phyloP scores from a whole-genome alignment of 1,284 basidiomycete species.

The Cystobasidium pallidum region DNA sequence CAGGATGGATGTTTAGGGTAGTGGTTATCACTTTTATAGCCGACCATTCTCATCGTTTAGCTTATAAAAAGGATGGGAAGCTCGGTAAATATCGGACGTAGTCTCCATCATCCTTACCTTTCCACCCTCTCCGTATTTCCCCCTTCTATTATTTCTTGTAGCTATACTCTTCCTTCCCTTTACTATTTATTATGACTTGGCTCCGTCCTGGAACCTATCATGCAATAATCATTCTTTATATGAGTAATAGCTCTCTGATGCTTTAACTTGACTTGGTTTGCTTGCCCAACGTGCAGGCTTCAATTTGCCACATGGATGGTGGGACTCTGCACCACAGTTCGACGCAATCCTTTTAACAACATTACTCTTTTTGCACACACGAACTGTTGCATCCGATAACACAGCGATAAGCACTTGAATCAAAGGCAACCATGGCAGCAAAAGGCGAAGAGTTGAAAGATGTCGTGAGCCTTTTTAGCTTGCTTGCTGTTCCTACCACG shows the following conservation, averaged over 20 bases:
- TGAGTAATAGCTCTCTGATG: not conserved
- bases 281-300: too few species aligned
- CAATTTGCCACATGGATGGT: too few species aligned
- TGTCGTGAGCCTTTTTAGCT: not conserved
- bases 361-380: too few species aligned
- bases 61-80: too few species aligned
- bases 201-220: not conserved
- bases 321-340: not conserved
- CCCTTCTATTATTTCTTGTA: not conserved
- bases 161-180: not conserved
- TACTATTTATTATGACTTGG: not conserved
- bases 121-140: too few species aligned
- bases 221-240: not conserved
- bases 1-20: not conserved
- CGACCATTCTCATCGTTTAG: too few species aligned
- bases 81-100: too few species aligned
- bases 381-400: too few species aligned
- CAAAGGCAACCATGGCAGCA: conserved; percentile 1
- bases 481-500: not conserved
- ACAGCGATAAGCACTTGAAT: not conserved
- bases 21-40: too few species aligned
- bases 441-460: conserved; percentile 23
- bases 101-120: too few species aligned
- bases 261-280: not conserved
- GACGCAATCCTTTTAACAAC: too few species aligned